Base-by-base conservation (phyloP, 2,329 filamentous ascomycete species). In the Hysterium pulicare region DNA sequence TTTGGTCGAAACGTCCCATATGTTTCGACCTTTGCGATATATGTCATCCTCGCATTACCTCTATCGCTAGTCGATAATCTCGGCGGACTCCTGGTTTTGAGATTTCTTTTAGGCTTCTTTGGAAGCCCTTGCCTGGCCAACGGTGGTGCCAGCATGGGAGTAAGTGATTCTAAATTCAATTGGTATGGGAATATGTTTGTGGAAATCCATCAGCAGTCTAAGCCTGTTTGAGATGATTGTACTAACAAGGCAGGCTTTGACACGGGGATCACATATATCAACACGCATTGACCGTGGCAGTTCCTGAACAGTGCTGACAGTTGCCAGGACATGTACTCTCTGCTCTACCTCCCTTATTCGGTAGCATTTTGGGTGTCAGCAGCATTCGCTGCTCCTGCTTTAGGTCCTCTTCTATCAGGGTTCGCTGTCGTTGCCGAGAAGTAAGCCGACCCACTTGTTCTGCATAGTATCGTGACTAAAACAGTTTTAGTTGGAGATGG, bases 81-180 rank as follows among this genome's bases (percentile, higher is more conserved):
- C 35, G 72, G 70, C 5, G 76, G 76, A 61, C 59, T 81, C 0
- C 59, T 81, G 0, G 72, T 68, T 2, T 71, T 79, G 31, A 71
- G 76, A 5, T 78, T 78, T 51, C 46, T 79, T 0, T 72, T 71
- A 0, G 76, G 75, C 0, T 75, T 78, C 50, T 68, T 76, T 48
- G 74, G 74, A 2, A 79, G 74, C 6, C 83, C 83, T 0, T 82
- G 78, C 58, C 66, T 87, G 6, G 82, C 83, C 0, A 84, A 76
- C 5, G 73, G 72, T 4, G 72, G 71, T 5, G 74, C 73, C 1
- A 68, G 66, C 9, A 66, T 73, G 44, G 59, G 62, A 22, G 50
- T 53, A 46, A 38, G 50, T 34, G 21, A 16, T 39, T 39, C 36
- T 13, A n/a, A n/a, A n/a, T n/a, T n/a, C n/a, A n/a, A n/a, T n/a